Evolutionary conservation across 768 basidiomycete species (phyloP).

Genomic region (Inosperma sp.): DNA sequence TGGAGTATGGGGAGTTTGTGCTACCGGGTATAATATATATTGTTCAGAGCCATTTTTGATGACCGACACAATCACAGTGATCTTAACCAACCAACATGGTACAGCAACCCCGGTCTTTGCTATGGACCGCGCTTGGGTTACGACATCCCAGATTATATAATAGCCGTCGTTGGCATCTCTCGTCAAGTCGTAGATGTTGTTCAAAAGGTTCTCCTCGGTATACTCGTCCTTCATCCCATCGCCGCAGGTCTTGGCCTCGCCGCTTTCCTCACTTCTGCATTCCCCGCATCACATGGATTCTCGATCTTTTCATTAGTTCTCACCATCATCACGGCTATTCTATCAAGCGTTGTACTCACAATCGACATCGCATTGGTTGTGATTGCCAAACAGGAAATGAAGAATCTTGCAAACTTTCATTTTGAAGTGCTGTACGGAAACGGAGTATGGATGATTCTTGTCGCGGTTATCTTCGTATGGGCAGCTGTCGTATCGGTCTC

Average conservation of each 20-base stretch:
- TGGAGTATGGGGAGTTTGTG: conserved; percentile 84
- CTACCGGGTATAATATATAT: conserved; percentile 34
- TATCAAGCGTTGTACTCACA: conserved; percentile 52
- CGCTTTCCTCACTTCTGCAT: conserved; percentile 49
- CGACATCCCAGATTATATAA: conserved; percentile 45
- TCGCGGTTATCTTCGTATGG: conserved; percentile 54
- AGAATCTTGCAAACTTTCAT: conserved; percentile 32
- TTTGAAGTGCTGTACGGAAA: conserved; percentile 58
- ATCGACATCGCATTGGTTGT: conserved; percentile 61
- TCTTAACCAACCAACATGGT: conserved; percentile 32
- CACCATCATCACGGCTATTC: conserved; percentile 51
- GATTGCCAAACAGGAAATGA: conserved; percentile 43
- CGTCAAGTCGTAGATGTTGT: conserved; percentile 41
- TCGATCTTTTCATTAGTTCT: conserved; percentile 57
- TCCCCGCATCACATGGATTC: conserved; percentile 51
- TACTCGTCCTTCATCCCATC: conserved; percentile 70
- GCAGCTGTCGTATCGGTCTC: conserved; percentile 55
- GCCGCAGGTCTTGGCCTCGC: conserved; percentile 55
- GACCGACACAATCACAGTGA: conserved; percentile 22
- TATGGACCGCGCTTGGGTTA: conserved; percentile 68
- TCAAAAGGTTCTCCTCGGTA: conserved; percentile 43
- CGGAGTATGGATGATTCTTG: conserved; percentile 68
- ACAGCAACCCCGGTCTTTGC: conserved; percentile 46
- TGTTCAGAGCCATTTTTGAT: not conserved
- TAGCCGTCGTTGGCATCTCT: conserved; percentile 42